A percentile compares a stretch with the other conserved stretches of the same genome.
These are phyloP conservation scores for Gaeumannomyces tritici DNA, from an alignment of 2,329 filamentous ascomycete species.

Conservation along the genomic window DNA sequence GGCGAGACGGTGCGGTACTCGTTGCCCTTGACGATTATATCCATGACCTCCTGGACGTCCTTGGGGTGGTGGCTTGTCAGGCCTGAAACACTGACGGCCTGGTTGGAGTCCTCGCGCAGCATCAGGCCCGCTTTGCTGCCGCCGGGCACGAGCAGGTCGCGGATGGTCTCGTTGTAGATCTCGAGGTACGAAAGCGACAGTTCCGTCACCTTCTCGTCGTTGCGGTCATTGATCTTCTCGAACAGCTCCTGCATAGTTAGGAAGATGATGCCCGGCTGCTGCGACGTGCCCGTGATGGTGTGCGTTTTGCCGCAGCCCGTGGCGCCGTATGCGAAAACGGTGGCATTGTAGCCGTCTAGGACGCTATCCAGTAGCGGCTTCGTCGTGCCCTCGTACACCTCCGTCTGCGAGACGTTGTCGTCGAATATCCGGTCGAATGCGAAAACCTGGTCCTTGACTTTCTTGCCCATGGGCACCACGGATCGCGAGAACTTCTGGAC, in stretches of 20 bases:
- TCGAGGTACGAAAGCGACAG: conserved; percentile 91
- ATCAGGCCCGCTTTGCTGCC: conserved; percentile 78
- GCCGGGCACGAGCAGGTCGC: conserved; percentile 81
- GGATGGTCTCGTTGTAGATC: conserved; percentile 98
- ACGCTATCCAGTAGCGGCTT: conserved; percentile 87
- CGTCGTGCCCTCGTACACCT: conserved; percentile 93
- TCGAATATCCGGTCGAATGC: conserved; percentile 96
- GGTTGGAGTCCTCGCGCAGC: conserved; percentile 89
- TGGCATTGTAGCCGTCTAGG: conserved; percentile 95
- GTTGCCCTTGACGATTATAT: conserved; percentile 95
- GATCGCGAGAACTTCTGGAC: conserved; percentile 80
- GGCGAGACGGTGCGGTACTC: conserved; percentile 92
- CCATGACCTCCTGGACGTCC: conserved; percentile 95
- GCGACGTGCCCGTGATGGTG: conserved; percentile 85
- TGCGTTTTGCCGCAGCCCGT: conserved; percentile 98
- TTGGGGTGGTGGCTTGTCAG: conserved; percentile 85
- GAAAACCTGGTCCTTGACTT: conserved; percentile 95
- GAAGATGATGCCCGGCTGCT: conserved; percentile 96
- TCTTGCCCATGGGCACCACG: conserved; percentile 74
- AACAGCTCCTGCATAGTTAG: conserved; percentile 98
- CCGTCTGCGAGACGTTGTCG: conserved; percentile 82
- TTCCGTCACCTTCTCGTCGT: conserved; percentile 80
- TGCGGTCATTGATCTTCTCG: conserved; percentile 83
- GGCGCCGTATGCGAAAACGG: conserved; percentile 95
- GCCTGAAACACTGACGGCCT: conserved; percentile 82